Evolutionary conservation across 495 filamentous ascomycete genomes (phyloP).

Genomic region (Aspergillus asperescens): DNA sequence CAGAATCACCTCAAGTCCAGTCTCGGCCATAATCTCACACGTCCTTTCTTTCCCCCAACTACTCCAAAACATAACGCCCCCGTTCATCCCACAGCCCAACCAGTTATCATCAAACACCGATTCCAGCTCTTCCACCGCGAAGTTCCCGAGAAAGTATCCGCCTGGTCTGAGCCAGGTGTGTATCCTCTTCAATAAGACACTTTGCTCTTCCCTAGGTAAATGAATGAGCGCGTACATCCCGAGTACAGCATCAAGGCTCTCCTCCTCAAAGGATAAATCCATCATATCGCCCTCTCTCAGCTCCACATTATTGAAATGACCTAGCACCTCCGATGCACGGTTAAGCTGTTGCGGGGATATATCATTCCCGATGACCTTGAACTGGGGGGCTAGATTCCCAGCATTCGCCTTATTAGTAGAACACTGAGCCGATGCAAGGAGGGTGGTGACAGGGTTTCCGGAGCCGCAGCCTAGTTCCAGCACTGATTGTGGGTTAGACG

Average conservation of each 20-base stretch:
- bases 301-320: constrained; percentile 7
- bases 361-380: constrained; percentile 35
- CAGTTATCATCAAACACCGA: constrained; percentile 18
- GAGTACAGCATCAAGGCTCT: constrained; percentile 35
- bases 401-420: not conserved
- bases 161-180: constrained; percentile 37
- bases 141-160: constrained; percentile 36
- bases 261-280: constrained; percentile 24
- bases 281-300: constrained; percentile 41
- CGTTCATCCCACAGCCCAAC: constrained; percentile 16
- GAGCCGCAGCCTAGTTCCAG: constrained; percentile 42
- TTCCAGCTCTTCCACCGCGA: constrained; percentile 23
- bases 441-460: constrained; percentile 32
- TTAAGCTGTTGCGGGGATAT: constrained; percentile 33
- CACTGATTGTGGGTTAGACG: constrained; percentile 5
- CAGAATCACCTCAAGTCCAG: constrained; percentile 22
- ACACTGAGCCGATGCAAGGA: constrained; percentile 12
- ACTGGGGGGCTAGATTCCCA: not conserved
- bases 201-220: constrained; percentile 39
- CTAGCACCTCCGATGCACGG: constrained; percentile 24
- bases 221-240: constrained; percentile 44
- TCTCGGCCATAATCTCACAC: constrained; percentile 10
- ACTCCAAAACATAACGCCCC: constrained; percentile 41
- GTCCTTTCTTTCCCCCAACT: constrained; percentile 31
- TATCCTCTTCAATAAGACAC: constrained; percentile 28